These are phyloP conservation scores for Diaporthe batatas DNA, from an alignment of 2,329 filamentous ascomycete genomes.

Conservation along the genomic window DNA sequence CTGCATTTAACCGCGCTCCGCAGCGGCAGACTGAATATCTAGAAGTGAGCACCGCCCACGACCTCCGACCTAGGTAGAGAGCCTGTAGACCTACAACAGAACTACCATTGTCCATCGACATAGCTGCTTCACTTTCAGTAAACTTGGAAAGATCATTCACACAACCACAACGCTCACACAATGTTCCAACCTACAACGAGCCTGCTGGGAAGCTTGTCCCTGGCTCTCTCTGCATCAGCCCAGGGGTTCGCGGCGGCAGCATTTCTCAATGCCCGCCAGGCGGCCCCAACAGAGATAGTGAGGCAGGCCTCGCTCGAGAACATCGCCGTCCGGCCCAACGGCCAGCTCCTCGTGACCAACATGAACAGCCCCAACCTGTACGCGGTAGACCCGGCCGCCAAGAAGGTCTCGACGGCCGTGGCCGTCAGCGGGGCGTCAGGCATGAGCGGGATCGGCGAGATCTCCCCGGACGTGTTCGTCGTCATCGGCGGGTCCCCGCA, in stretches of 20 bases:
- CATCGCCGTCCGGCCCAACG: slow-evolving; percentile 50
- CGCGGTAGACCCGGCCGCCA: slow-evolving; percentile 47
- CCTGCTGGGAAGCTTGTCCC: slow-evolving; percentile 10
- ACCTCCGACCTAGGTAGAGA: neutral
- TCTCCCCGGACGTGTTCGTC: slow-evolving; percentile 45
- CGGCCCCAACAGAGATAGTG: slow-evolving; percentile 46
- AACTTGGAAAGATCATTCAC: neutral
- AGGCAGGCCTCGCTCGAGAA: slow-evolving; percentile 49
- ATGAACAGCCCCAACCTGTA: slow-evolving; percentile 52
- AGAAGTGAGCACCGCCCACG: neutral
- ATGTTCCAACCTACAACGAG: neutral
- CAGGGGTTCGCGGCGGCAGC: slow-evolving; percentile 24
- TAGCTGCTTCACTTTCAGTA: neutral
- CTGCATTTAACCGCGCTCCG: slow-evolving; percentile 12
- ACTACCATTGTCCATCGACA: neutral
- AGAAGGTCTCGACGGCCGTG: slow-evolving; percentile 48
- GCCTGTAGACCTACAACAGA: neutral
- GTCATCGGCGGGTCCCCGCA: slow-evolving; percentile 46
- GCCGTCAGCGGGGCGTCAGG: slow-evolving; percentile 47
- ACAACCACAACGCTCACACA: neutral
- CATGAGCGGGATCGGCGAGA: slow-evolving; percentile 51
- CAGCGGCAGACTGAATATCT: slow-evolving; percentile 4
- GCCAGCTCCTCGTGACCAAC: slow-evolving; percentile 51
- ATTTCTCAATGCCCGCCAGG: slow-evolving; percentile 45
- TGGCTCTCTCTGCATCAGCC: neutral